Evolutionary conservation across 257 asterid species (phyloP).

Genomic region (Verbascum thapsus): DNA sequence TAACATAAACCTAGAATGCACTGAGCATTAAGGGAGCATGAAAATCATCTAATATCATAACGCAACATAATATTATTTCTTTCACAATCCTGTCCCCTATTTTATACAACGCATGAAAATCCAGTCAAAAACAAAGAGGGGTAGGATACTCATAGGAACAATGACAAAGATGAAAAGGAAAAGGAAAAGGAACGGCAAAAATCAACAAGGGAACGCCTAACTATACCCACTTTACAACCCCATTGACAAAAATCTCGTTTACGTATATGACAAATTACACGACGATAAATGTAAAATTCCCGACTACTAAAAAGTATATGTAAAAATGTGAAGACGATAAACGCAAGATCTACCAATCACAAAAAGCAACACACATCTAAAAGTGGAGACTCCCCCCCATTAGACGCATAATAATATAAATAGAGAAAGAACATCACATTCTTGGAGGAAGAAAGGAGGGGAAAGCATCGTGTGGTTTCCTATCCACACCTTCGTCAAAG

Average conservation of each 20-base stretch:
- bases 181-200: too few relatives aligned
- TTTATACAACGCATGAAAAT: conserved; percentile 20
- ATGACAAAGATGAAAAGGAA: conserved; percentile 9
- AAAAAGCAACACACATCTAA: conserved; percentile 28
- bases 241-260: conserved; percentile 30
- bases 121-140: conserved; percentile 22
- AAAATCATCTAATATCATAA: too few relatives aligned
- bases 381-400: conserved; percentile 23
- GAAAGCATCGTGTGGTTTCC: not conserved
- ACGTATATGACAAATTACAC: conserved; percentile 22
- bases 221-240: conserved; percentile 48
- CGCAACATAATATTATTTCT: conserved; percentile 19
- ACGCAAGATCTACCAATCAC: conserved; percentile 24
- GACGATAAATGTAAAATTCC: conserved; percentile 13
- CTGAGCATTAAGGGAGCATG: not conserved
- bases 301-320: conserved; percentile 31
- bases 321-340: conserved; percentile 26
- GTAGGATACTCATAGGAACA: not conserved
- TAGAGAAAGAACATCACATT: conserved; percentile 25
- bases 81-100: conserved; percentile 28
- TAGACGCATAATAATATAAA: not conserved
- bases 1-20: too few relatives aligned
- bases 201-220: conserved; percentile 28
- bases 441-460: conserved; percentile 3
- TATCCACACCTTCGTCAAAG: conserved; percentile 7